These are phyloP conservation scores for Cutaneotrichosporon mucoides DNA, from an alignment of 1,284 basidiomycete genomes.

Conservation along the genomic window DNA sequence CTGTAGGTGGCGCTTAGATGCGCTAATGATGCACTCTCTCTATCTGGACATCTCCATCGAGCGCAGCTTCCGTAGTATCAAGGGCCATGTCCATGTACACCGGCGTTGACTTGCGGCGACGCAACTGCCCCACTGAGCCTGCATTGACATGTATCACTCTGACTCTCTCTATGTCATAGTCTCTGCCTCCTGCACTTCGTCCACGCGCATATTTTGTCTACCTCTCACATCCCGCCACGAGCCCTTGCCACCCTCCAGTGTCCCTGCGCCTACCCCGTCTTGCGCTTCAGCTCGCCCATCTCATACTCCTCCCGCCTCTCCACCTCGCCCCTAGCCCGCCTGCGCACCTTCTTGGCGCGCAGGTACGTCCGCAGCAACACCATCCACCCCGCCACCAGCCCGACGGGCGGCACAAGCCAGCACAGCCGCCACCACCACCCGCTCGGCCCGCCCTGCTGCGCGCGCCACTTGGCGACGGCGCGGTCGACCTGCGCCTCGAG, in stretches of 20 bases:
- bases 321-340: conserved; percentile 34
- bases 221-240: too few species aligned
- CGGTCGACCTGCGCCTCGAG: conserved; percentile 65
- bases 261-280: background rate
- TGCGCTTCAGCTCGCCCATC: conserved; percentile 28
- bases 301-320: conserved; percentile 27
- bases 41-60: too few species aligned
- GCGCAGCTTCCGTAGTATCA: too few species aligned
- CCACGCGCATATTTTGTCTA: too few species aligned
- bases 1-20: conserved; percentile 8
- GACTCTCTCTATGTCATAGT: too few species aligned
- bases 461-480: conserved; percentile 60
- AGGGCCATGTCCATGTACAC: too few species aligned
- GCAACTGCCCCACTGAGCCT: too few species aligned
- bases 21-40: too few species aligned
- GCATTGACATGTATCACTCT: too few species aligned
- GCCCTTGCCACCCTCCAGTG: too few species aligned
- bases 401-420: conserved; percentile 79
- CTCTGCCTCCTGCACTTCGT: too few species aligned
- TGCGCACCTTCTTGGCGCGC: conserved; percentile 11
- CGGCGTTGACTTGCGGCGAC: too few species aligned
- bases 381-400: conserved; percentile 47
- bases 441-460: conserved; percentile 53
- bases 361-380: conserved; percentile 26
- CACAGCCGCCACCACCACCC: conserved; percentile 62